phyloP scores from a whole-genome alignment of 306 rosid genomes.

The Acacia confusa region DNA sequence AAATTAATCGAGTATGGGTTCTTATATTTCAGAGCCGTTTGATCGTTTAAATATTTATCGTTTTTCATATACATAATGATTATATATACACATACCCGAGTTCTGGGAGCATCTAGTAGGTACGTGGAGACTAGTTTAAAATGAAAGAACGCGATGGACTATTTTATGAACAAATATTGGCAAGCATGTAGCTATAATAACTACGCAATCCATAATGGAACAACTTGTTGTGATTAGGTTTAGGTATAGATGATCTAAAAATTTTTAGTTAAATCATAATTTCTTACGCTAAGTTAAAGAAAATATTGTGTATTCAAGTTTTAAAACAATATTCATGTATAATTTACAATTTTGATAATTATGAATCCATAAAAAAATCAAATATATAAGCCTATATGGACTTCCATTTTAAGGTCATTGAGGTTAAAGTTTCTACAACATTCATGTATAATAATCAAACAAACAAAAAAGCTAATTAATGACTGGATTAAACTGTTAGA shows the following conservation, averaged over 20 bases:
- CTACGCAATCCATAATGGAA: too few relatives aligned
- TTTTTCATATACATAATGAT: background rate
- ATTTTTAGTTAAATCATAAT: background rate
- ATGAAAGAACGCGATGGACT: background rate
- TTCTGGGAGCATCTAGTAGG: conserved; percentile 29
- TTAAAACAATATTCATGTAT: background rate
- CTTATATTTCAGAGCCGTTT: background rate
- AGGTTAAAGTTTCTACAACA: too few relatives aligned
- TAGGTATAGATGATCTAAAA: background rate
- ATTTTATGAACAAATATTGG: background rate
- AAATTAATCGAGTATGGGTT: background rate
- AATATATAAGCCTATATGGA: background rate
- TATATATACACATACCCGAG: background rate
- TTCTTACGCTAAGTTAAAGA: too few relatives aligned
- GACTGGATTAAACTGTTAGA: background rate
- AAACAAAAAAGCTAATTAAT: too few relatives aligned
- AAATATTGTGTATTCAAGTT: background rate
- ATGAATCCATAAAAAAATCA: background rate
- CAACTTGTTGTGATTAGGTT: background rate
- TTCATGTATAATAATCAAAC: too few relatives aligned
- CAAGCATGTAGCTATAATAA: background rate
- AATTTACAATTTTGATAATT: background rate
- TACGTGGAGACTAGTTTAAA: conserved; percentile 20
- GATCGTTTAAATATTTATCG: background rate
- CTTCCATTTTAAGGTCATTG: too few relatives aligned